Evolutionary conservation across 2,329 filamentous ascomycete genomes (phyloP).

Genomic region (Pseudocercospora fuligena): DNA sequence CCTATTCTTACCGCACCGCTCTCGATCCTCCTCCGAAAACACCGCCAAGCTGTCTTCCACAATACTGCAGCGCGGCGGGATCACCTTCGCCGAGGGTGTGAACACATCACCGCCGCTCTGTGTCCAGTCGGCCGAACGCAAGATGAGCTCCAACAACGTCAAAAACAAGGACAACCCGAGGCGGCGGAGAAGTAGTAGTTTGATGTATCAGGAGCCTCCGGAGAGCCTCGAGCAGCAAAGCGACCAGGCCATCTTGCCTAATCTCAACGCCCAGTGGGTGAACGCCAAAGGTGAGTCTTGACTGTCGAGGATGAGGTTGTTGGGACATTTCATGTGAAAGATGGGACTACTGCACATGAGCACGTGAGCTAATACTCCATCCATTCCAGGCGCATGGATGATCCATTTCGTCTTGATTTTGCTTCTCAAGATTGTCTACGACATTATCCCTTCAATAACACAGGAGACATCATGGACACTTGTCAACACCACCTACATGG

Average conservation of each 20-base stretch:
- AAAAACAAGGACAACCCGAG: conserved; percentile 60
- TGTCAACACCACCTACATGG: conserved; percentile 99
- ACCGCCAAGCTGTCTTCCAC: conserved; percentile 98
- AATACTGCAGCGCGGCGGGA: conserved; percentile 78
- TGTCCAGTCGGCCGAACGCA: conserved; percentile 42
- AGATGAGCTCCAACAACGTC: conserved; percentile 56
- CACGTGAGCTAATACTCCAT: conserved; percentile 25
- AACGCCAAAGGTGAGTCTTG: conserved; percentile 84
- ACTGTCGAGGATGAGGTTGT: conserved; percentile 1
- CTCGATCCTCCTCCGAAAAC: conserved; percentile 51
- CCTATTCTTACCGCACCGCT: conserved; percentile 36
- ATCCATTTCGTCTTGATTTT: conserved; percentile 95
- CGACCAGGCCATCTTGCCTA: conserved; percentile 92
- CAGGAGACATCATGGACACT: conserved; percentile 99
- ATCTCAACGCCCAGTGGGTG: conserved; percentile 98
- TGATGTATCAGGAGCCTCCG: conserved; percentile 95
- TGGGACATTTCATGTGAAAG: background rate
- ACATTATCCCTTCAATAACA: conserved; percentile 92
- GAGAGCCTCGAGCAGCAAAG: conserved; percentile 98
- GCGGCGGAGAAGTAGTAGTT: conserved; percentile 93
- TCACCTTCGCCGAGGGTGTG: conserved; percentile 86
- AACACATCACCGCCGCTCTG: conserved; percentile 48
- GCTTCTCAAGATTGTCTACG: conserved; percentile 92
- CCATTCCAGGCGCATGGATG: conserved; percentile 81
- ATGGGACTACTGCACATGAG: conserved; percentile 7